Base-by-base conservation (phyloP, 805 yeast species). In the Lipomyces orientalis region DNA sequence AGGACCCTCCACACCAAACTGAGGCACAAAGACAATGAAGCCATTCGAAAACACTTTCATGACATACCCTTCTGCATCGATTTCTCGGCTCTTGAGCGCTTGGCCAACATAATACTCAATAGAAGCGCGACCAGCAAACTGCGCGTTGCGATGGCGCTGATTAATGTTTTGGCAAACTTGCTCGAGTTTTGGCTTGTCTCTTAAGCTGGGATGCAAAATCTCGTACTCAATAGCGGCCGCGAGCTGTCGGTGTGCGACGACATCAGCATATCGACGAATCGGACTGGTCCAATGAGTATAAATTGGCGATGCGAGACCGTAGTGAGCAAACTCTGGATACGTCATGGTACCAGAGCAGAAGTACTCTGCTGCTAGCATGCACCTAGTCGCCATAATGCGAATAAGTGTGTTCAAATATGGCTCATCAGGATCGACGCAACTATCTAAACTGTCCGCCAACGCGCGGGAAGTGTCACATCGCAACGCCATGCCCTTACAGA, bases 311-410 rank as follows among this genome's bases (percentile, higher is more conserved):
- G 99, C 99, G 71, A 95, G 84, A 78, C 99, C 99, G 79, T 95
- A 95, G 83, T 95, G 99, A 70, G 89, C 87, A 82, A 91, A 95
- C 71, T 95, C 99, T 14, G 96, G 88, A 76, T 92, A 91, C 9
- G 97, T 90, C 75, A 84, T 91, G 16, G 90, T 87, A 8, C 99
- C 98, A 0, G 97, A 87, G 10, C 96, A 88, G 81, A 95, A 95
- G 77, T 95, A 95, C 77, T 94, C 98, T 1, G 99, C 99, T 1
- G 99, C 97, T 90, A 93, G 91, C 99, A 95, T 95, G 80, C 98
- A 94, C 75, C 99, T 86, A 0, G 99, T 95, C 7, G 98, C 95
- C 97, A 95, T 90, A 72, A 95, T 95, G 79, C 99, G 88, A 6
- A 94, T 83, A 74, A 95, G 83, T 0, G 98, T 95, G 79, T 95